phyloP scores from a whole-genome alignment of 2,329 filamentous ascomycete species.

The Venturia aucupariae region DNA sequence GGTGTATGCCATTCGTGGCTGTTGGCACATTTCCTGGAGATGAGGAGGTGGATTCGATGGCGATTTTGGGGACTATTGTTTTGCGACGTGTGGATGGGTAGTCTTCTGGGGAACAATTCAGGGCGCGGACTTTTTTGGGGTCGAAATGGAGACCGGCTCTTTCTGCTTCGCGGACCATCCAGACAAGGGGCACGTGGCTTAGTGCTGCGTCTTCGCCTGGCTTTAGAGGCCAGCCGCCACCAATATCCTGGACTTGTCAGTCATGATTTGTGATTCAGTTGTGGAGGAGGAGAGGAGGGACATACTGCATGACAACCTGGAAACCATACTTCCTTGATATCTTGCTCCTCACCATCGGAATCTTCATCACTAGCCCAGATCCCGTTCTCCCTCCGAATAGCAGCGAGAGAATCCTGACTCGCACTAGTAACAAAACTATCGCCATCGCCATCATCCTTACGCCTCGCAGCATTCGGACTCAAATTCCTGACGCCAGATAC shows the following conservation, averaged over 20 bases:
- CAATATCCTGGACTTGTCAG: constrained; percentile 47
- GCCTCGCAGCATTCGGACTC: constrained; percentile 24
- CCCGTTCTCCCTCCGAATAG: constrained; percentile 20
- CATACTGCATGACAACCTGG: constrained; percentile 57
- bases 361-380: constrained; percentile 29
- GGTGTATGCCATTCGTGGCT: constrained; percentile 16
- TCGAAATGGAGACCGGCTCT: constrained; percentile 64
- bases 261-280: neutral
- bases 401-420: constrained; percentile 20
- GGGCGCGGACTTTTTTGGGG: constrained; percentile 53
- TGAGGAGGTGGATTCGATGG: constrained; percentile 5
- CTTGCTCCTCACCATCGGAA: constrained; percentile 42
- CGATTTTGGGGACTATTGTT: neutral
- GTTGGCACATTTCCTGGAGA: neutral
- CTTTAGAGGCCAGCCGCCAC: constrained; percentile 59
- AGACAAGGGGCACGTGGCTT: constrained; percentile 59
- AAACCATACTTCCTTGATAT: constrained; percentile 76
- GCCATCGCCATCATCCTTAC: constrained; percentile 9
- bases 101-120: constrained; percentile 51
- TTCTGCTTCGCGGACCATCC: constrained; percentile 58
- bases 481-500: constrained; percentile 25
- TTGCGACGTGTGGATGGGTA: neutral
- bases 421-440: constrained; percentile 25
- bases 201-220: constrained; percentile 48
- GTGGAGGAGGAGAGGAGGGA: constrained; percentile 19